Evolutionary conservation across 345 rosid genomes (phyloP).

Genomic region (Linum trigynum): DNA sequence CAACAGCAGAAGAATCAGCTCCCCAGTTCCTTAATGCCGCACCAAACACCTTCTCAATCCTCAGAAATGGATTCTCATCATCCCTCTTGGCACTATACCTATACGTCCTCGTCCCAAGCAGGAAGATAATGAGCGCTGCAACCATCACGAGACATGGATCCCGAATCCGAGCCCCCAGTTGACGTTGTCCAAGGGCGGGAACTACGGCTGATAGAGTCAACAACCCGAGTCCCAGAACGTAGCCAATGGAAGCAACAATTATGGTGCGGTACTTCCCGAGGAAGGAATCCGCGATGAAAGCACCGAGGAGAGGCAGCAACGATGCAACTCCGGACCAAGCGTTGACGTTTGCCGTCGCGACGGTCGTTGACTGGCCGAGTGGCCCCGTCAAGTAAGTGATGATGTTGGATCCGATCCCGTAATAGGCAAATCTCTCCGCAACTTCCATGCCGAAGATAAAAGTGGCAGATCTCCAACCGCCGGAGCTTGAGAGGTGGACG

Average conservation of each 20-base stretch:
- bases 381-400: slow-evolving; percentile 23
- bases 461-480: slow-evolving; percentile 18
- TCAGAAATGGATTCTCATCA: slow-evolving; percentile 13
- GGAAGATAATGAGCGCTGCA: slow-evolving; percentile 11
- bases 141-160: slow-evolving; percentile 19
- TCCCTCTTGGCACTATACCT: slow-evolving; percentile 10
- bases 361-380: slow-evolving; percentile 20
- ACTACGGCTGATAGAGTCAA: slow-evolving; percentile 17
- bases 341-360: slow-evolving; percentile 22
- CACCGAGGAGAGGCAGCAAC: slow-evolving; percentile 19
- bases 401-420: slow-evolving; percentile 16
- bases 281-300: slow-evolving; percentile 20
- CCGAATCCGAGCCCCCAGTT: slow-evolving; percentile 24
- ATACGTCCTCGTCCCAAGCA: slow-evolving; percentile 19
- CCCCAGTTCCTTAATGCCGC: slow-evolving; percentile 13
- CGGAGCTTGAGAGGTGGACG: slow-evolving; percentile 11
- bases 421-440: slow-evolving; percentile 19
- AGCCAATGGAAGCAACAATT: slow-evolving; percentile 15
- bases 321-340: slow-evolving; percentile 12
- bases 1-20: slow-evolving; percentile 11
- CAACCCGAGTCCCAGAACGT: slow-evolving; percentile 23
- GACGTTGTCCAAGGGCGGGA: slow-evolving; percentile 14
- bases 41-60: slow-evolving; percentile 15
- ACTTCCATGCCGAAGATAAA: slow-evolving; percentile 18
- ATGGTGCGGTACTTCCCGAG: slow-evolving; percentile 21